These are phyloP conservation scores for Thamnidium elegans DNA, from an alignment of 192 early-diverging fungal genomes.

Conservation along the genomic window DNA sequence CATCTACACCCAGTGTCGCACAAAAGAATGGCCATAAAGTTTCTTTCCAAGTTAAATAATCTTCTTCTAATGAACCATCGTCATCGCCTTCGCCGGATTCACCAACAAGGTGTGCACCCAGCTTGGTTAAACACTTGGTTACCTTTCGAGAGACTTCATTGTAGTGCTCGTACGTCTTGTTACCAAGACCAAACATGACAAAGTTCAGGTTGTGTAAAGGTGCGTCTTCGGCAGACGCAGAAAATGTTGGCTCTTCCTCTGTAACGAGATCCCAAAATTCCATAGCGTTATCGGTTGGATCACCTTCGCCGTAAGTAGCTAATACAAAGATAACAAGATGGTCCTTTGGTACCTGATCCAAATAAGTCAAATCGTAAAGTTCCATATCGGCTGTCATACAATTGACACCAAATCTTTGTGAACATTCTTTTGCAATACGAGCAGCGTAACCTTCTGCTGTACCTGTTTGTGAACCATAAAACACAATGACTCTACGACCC, in stretches of 20 bases:
- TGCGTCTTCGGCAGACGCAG: constrained; percentile 57
- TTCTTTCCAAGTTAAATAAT: constrained; percentile 94
- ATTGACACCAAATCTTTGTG: constrained; percentile 66
- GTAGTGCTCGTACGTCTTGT: constrained; percentile 89
- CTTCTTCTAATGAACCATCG: constrained; percentile 92
- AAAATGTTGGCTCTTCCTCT: constrained; percentile 67
- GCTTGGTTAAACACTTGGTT: constrained; percentile 59
- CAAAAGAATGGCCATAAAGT: constrained; percentile 74
- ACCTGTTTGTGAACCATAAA: constrained; percentile 98
- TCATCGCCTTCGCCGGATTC: constrained; percentile 95
- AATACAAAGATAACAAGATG: constrained; percentile 85
- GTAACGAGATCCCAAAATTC: constrained; percentile 90
- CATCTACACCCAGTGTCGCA: constrained; percentile 69
- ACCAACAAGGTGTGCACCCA: constrained; percentile 80
- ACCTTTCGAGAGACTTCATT: constrained; percentile 77
- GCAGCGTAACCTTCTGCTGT: constrained; percentile 97
- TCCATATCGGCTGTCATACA: constrained; percentile 86
- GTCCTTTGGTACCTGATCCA: constrained; percentile 66
- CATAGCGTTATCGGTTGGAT: constrained; percentile 97
- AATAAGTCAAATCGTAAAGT: constrained; percentile 85
- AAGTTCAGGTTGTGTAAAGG: constrained; percentile 54
- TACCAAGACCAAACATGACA: constrained; percentile 82
- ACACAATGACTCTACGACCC: constrained; percentile 77
- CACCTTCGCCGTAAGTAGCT: constrained; percentile 97
- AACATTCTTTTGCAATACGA: constrained; percentile 83